Percentiles rank a stretch among this genome's conserved stretches.
Conservation (phyloP, 1,284 basidiomycete genomes). For the Puccinia novopanici region DNA sequence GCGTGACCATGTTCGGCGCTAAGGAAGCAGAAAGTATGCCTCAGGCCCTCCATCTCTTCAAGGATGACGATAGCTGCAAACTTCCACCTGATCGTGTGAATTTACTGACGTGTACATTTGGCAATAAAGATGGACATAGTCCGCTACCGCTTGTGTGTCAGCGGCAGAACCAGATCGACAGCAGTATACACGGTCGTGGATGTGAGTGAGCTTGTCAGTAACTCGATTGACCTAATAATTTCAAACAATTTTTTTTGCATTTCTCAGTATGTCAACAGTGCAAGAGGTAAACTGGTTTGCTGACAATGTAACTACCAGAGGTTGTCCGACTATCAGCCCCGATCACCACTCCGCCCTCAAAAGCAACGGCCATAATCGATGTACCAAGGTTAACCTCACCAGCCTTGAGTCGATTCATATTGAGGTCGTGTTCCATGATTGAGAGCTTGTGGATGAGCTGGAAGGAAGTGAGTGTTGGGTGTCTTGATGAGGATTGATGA, state of each 20-base stretch:
- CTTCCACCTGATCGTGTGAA: background rate
- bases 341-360: constrained; percentile 89
- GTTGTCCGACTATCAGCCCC: constrained; percentile 97
- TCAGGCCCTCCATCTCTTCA: background rate
- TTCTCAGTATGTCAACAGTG: background rate
- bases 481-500: no score
- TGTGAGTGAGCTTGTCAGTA: constrained; percentile 94
- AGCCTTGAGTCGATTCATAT: constrained; percentile 43
- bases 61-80: no score
- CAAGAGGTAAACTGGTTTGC: constrained; percentile 55
- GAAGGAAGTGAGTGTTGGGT: background rate
- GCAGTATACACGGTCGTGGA: constrained; percentile 98
- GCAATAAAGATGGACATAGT: constrained; percentile 82
- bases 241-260: background rate
- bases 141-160: constrained; percentile 93
- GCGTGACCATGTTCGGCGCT: constrained; percentile 69
- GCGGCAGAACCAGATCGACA: constrained; percentile 97
- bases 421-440: constrained; percentile 41
- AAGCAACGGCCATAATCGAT: constrained; percentile 99
- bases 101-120: constrained; percentile 71
- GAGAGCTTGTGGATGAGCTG: background rate
- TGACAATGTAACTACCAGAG: constrained; percentile 90
- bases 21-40: background rate
- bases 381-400: constrained; percentile 66
- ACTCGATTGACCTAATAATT: constrained; percentile 82